These are phyloP conservation scores for Colletotrichum tropicicola DNA, from an alignment of 2,329 filamentous ascomycete species.

Conservation along the genomic window DNA sequence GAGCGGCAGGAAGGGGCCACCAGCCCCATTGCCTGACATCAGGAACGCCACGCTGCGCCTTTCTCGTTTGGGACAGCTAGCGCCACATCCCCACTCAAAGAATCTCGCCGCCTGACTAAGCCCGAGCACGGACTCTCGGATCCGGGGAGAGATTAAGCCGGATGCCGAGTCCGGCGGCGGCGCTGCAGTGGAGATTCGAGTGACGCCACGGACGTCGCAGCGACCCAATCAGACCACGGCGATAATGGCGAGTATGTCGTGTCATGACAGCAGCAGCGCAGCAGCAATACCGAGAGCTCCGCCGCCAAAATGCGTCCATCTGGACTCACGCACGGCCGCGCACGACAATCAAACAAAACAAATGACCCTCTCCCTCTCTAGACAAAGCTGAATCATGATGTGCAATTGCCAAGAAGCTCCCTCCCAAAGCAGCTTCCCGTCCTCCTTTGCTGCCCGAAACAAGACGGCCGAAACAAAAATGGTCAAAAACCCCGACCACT, in stretches of 20 bases:
- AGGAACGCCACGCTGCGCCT: not conserved
- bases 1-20: not conserved
- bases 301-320: not conserved
- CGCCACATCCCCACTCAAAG: not conserved
- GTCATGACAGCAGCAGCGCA: no score
- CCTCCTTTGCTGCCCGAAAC: not conserved
- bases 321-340: not conserved
- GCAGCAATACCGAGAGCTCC: not conserved
- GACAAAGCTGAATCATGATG: slow-evolving; percentile 14
- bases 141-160: not conserved
- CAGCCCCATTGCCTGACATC: not conserved
- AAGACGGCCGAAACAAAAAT: slow-evolving; percentile 2
- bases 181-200: not conserved
- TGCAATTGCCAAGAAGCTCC: slow-evolving; percentile 12
- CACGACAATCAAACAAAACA: not conserved
- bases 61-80: not conserved
- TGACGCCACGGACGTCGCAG: not conserved
- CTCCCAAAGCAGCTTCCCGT: not conserved
- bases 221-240: not conserved
- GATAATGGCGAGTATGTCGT: no score
- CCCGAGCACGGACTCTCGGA: not conserved
- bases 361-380: not conserved
- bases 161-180: not conserved
- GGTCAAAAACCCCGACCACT: slow-evolving; percentile 10
- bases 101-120: not conserved